Evolutionary conservation across 1,139 yeast genomes (phyloP).

Genomic region (Diutina neorugosa): DNA sequence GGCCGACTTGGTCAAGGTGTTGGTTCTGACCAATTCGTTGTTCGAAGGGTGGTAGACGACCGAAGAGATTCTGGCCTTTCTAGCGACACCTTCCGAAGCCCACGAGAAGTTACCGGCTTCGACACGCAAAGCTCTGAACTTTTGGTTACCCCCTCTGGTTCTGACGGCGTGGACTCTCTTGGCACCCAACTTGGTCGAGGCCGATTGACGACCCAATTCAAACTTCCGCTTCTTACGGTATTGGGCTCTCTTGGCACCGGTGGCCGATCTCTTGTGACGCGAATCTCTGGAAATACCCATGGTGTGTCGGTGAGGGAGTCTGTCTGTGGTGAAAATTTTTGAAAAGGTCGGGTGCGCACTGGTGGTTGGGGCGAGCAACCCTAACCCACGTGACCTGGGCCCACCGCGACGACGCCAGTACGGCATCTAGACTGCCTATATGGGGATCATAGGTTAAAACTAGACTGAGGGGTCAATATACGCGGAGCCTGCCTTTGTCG

Average conservation of each 20-base stretch:
- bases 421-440: too few species aligned
- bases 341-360: neutral
- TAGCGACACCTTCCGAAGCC: conserved; percentile 97
- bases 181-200: conserved; percentile 98
- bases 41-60: conserved; percentile 99
- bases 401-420: too few species aligned
- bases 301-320: neutral
- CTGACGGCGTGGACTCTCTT: conserved; percentile 99
- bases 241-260: conserved; percentile 99
- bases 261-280: conserved; percentile 99
- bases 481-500: too few species aligned
- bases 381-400: neutral
- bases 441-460: too few species aligned
- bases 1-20: conserved; percentile 98
- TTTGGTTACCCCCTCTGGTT: conserved; percentile 99
- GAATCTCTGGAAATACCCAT: conserved; percentile 99
- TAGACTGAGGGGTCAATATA: too few species aligned
- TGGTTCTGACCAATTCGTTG: conserved; percentile 99
- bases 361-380: neutral
- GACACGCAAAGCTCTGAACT: conserved; percentile 98
- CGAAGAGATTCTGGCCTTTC: conserved; percentile 97
- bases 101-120: conserved; percentile 99
- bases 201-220: conserved; percentile 99
- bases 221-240: conserved; percentile 99
- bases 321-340: neutral